Evolutionary conservation across 2,329 filamentous ascomycete genomes (phyloP), one percentile per base, ranked within the genome.

Genomic region (Samsoniella hepiali): DNA sequence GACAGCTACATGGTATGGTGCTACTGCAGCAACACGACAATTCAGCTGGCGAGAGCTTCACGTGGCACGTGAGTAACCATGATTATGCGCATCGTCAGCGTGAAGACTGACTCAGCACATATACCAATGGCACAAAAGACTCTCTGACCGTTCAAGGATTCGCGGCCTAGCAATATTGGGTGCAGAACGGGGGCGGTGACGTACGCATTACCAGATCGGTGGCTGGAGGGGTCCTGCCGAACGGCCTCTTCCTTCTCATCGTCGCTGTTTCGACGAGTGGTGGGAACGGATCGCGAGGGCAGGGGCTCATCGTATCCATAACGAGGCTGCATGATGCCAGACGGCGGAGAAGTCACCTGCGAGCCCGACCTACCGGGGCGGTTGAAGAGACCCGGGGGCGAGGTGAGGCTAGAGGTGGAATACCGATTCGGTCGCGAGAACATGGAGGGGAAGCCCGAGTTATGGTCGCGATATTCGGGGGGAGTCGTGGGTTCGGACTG

Each of bases 401-500:
- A 94, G 51, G 90, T 89, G 71, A 97, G 82, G 78, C 91, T 95
- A 44, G 93, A 93, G 65, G 91, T 90, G 61, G 94, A 96, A 79
- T 96, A 94, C 66, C 93, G 87, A 74, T 93, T 93, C 50, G 92
- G 91, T 49, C 92, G 87, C 62, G 91, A 92, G 73, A 95, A 91
- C 68, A 90, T 87, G 71, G 87, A 88, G 63, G 90, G 88, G 71
- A 96, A 94, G 50, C 88, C 89, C 66, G 86, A 81, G 64, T 75
- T 75, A 13, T 79, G 87, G 68, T 96, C 92, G 69, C 88, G 89
- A 75, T 95, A 94, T 75, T 98, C 95, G 38, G 95, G 95, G 29
- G 95, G 95, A 29, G 95, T 99, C 2, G 95, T 97, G 17, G 95
- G 95, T 78, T 98, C 94, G 69, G 91, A 97, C 73, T 96, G 91